These are phyloP conservation scores for Penicillium sclerotigenum DNA, from an alignment of 2,329 filamentous ascomycete genomes.

Conservation along the genomic window DNA sequence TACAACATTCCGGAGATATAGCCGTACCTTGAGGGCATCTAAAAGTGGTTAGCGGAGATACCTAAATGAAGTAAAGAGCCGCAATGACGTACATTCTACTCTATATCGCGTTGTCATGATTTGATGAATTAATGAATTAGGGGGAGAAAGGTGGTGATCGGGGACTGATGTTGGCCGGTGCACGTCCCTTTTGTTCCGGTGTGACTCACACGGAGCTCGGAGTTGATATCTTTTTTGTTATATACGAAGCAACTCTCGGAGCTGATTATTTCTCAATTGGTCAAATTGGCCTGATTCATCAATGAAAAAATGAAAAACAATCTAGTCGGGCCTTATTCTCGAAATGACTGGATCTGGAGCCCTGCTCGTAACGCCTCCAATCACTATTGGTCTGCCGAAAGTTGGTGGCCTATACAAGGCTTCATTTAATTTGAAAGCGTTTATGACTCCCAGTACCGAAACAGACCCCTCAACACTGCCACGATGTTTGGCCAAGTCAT, in stretches of 20 bases:
- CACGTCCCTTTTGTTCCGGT: not conserved
- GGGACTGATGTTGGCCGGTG: not conserved
- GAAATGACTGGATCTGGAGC: not conserved
- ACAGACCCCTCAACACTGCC: not conserved
- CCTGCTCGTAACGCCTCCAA: not conserved
- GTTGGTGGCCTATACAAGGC: not conserved
- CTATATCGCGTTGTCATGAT: conserved; percentile 50
- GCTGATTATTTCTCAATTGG: not conserved
- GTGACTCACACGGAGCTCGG: conserved; percentile 4
- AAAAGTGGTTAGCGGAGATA: not conserved
- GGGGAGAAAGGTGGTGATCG: not conserved
- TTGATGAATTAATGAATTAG: not conserved
- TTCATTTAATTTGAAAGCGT: not conserved
- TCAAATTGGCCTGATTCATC: too few relatives aligned
- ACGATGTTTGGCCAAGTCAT: not conserved
- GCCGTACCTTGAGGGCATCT: conserved; percentile 63
- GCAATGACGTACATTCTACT: conserved; percentile 66
- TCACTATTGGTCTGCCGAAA: not conserved
- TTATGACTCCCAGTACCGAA: not conserved
- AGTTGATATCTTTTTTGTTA: not conserved
- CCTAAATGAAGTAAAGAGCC: not conserved
- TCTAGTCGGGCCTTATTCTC: not conserved
- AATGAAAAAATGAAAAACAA: not conserved
- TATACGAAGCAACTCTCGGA: not conserved
- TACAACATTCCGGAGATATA: not conserved